Base-by-base conservation (phyloP, 306 rosid genomes). In the Vigna hirtella region DNA sequence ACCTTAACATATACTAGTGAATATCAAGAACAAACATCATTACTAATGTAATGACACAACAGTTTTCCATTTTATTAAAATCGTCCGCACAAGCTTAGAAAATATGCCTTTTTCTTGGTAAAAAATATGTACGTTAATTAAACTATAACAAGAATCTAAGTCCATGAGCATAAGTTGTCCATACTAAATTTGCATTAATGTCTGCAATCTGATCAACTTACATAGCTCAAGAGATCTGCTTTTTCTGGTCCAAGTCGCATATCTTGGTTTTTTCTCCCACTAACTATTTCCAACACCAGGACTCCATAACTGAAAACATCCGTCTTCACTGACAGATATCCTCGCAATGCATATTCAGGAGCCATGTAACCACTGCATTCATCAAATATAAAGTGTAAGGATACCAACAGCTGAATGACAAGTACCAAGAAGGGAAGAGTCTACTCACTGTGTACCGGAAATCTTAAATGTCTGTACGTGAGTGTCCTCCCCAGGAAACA, bases 401-500 rank as follows among this genome's bases (percentile, higher is more conserved):
- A 59, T 72, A 14, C 48, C 80, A 58, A 36, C 30, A 67, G n/a
- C 66, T 32, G 65, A 83, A 43, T 77, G 80, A 52, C 30, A 20
- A 65, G 36, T 9, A 66, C 59, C 34, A 69, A 66, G 9, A 52
- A 40, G 65, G 59, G 48, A 74, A 53, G 85, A 71, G 78, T 76
- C 70, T 77, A 94, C 98, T 90, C 83, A 94, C 98, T 83, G 89
- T 79, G 98, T 94, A 79, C 98, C 98, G 3, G 98, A 82, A 78
- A 94, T 90, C 90, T 80, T 86, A 72, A 94, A 92, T 49, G 98
- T 94, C 77, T 91, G 82, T 55, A 90, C 22, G 67, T 94, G 97
- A 70, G 97, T 94, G 69, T 88, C 98, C 9, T 94, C 98, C 63
- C 97, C 98, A 14, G 98, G 96, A 88, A 94, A 94, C 48, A 94